These are phyloP conservation scores for Narthecium ossifragum DNA, from an alignment of 106 monocot genomes.

Conservation along the genomic window DNA sequence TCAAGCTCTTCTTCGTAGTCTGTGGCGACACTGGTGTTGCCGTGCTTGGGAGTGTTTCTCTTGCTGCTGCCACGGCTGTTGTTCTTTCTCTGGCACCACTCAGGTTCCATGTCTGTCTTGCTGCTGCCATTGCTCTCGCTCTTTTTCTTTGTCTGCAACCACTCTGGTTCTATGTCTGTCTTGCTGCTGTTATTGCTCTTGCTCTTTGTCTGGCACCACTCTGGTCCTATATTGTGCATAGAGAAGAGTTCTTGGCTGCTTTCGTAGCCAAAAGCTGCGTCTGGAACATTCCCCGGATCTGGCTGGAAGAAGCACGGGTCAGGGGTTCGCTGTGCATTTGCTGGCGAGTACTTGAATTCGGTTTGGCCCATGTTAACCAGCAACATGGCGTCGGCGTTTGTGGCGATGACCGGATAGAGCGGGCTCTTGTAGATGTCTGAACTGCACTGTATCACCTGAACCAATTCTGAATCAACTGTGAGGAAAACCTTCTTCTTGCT, in stretches of 20 bases:
- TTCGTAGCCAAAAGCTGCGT: conserved; percentile 12
- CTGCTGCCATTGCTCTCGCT: conserved; percentile 5
- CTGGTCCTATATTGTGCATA: conserved; percentile 28
- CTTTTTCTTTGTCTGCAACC: conserved; percentile 9
- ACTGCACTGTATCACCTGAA: conserved; percentile 54
- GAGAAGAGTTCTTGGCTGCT: conserved; percentile 76
- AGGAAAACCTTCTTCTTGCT: conserved; percentile 71
- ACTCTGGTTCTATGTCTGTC: conserved; percentile 25
- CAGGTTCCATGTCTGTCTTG: no score
- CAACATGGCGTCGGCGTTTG: conserved; percentile 48
- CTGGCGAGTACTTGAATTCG: conserved; percentile 57
- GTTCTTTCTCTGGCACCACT: no score
- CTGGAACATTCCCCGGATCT: neutral
- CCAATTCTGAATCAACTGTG: conserved; percentile 56
- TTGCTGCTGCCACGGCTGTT: conserved; percentile 2
- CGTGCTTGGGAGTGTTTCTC: neutral
- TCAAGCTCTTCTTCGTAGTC: conserved; percentile 60
- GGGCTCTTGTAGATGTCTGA: conserved; percentile 54
- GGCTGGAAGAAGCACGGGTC: conserved; percentile 44
- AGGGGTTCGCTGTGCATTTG: conserved; percentile 40
- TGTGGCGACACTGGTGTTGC: neutral
- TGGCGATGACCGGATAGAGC: conserved; percentile 49
- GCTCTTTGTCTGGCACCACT: conserved; percentile 11
- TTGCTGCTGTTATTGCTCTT: conserved; percentile 8
- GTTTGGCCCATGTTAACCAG: conserved; percentile 70